Base-by-base conservation (phyloP, 257 asterid species). In the Lithospermum erythrorhizon region DNA sequence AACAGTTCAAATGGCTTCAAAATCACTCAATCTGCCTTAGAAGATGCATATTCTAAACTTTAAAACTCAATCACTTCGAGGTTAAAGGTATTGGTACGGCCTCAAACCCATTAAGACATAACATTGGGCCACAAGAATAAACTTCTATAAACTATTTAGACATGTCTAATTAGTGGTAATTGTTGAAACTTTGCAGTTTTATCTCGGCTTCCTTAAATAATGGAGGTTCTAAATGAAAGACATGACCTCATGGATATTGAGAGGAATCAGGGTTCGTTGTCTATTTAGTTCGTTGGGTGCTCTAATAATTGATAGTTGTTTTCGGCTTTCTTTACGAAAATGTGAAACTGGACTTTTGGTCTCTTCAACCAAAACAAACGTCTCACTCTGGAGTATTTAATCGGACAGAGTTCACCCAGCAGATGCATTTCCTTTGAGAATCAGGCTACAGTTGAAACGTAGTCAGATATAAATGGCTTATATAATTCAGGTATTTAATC, bases 301-400 rank as follows among this genome's bases (percentile, higher is more conserved):
- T 86, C 95, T 58, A 89, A 82, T 53, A 79, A 89, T 55, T 58
- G 21, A 17, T 62, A 55, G 97, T 89, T 0, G 87, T 89, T n/a
- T 64, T 84, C 0, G 91, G 95, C 95, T n/a, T n/a, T n/a, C n/a
- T n/a, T n/a, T 0, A 89, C 95, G 0, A 89, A 89, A 52, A 89
- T 89, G 97, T 89, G 95, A 0, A 89, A 95, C 60, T 69, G 95
- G 95, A n/a, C n/a, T n/a, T 7, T 53, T 89, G 7, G 74, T 89
- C n/a, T 89, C 97, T 1, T 89, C 97, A n/a, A n/a, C 0, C 97
- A 86, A 29, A 86, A 94, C 2, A 95, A 89, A 57, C 76, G 83
- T 25, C 81, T 86, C n/a, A 2, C 77, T 89, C 0, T 76, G 95
- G 0, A 82, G 75, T 32, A 82, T 89, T 84, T 85, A 86, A 18